Base-by-base conservation (phyloP, 2,329 filamentous ascomycete species). In the Bipolaris zeicola region DNA sequence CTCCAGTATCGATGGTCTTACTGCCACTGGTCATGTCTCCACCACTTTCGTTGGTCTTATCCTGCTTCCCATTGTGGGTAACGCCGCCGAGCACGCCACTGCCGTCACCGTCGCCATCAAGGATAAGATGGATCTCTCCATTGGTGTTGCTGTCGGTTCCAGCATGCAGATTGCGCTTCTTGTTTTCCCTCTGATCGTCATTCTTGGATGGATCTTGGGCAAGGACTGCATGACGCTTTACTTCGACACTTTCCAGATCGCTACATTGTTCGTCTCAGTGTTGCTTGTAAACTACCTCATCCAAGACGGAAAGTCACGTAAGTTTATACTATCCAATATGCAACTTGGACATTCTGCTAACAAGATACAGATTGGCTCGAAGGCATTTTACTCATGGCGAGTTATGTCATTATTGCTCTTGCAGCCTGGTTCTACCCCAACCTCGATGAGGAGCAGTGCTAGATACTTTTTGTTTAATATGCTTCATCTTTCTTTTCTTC, bases 221-320 rank as follows among this genome's bases (percentile, higher is more conserved):
- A 80, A 84, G 16, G 78, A 84, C 47, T 77, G 81, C 36, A 87
- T 89, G 91, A 91, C 87, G 18, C 83, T 96, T 5, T 89, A 89
- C 73, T 95, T 96, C 72, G 91, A 96, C 70, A 87, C 87, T 0
- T 97, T 97, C 80, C 91, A 96, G 78, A 88, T 96, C 13, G 89
- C 82, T 2, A 77, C 85, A 1, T 74, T 88, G 1, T 88, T 88
- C 57, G 82, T 87, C 22, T 76, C 73, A 33, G 77, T 82, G n/a
- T 71, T 82, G 47, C 63, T 85, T 61, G 83, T 87, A 42, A 88
- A 87, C 69, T 87, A 87, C 65, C 78, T 88, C 16, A 87, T 88
- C 44, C 80, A 82, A 58, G 85, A 86, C 62, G 83, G 84, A 50
- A 85, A 85, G 63, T 83, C 81, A 57, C 71, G 70, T 76, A 73